Percentiles rank a stretch among this genome's conserved stretches.
These are phyloP conservation scores for Carex scoparia DNA, from an alignment of 176 grass and related monocot genomes.

Conservation along the genomic window DNA sequence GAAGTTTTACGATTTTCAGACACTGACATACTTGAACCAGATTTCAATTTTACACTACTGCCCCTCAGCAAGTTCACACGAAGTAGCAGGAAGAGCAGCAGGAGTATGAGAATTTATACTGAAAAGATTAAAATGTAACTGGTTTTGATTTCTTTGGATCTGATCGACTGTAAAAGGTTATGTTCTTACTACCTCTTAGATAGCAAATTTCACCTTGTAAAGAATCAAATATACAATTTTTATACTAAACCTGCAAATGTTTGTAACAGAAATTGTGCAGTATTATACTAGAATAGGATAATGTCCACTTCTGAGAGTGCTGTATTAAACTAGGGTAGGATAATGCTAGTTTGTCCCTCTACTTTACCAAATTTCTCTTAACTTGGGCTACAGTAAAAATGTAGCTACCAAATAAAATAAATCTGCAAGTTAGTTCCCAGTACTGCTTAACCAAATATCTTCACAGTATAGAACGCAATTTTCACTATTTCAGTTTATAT, in stretches of 20 bases:
- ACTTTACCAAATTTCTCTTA: no score
- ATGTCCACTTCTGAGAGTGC: not conserved
- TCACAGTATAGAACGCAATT: not conserved
- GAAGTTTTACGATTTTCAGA: not conserved
- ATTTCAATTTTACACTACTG: constrained; percentile 1
- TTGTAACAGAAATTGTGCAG: constrained; percentile 1
- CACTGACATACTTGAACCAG: not conserved
- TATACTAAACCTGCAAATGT: not conserved
- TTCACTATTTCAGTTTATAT: not conserved
- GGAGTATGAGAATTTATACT: not conserved
- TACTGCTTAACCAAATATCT: not conserved
- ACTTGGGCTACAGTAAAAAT: not conserved
- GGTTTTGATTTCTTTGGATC: not conserved
- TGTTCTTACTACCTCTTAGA: not conserved
- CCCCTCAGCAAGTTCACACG: not conserved
- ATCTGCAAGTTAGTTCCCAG: not conserved
- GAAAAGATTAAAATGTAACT: not conserved
- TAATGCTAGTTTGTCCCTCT: no score
- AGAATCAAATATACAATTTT: not conserved
- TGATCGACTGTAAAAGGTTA: not conserved
- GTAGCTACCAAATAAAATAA: not conserved
- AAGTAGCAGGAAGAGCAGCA: not conserved
- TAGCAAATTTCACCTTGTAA: constrained; percentile 1
- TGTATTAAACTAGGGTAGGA: not conserved
- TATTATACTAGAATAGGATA: not conserved